These are phyloP conservation scores for Globisporangium uncinulatum DNA, from an alignment of 352 stramenopile genomes.

Conservation along the genomic window DNA sequence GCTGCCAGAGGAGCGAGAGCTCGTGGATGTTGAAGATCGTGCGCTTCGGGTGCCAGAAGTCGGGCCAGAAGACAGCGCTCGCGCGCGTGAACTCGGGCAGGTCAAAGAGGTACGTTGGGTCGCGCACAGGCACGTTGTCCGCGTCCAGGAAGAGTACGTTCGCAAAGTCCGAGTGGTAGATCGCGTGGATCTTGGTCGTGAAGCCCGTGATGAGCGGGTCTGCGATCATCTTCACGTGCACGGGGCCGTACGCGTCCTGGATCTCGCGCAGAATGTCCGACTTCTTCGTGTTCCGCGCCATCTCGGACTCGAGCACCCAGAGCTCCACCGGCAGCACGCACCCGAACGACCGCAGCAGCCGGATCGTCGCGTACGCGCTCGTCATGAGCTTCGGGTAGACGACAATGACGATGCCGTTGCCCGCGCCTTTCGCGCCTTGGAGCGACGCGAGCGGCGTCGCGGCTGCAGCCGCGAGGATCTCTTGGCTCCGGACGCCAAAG, in stretches of 20 bases:
- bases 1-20: slow-evolving; percentile 53
- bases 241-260: slow-evolving; percentile 23
- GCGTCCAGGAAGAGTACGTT: slow-evolving; percentile 73
- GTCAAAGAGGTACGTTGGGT: slow-evolving; percentile 65
- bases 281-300: slow-evolving; percentile 25
- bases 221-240: slow-evolving; percentile 44
- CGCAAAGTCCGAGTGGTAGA: slow-evolving; percentile 58
- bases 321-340: slow-evolving; percentile 69
- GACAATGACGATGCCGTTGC: slow-evolving; percentile 61
- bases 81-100: slow-evolving; percentile 30
- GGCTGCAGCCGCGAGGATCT: slow-evolving; percentile 22
- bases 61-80: slow-evolving; percentile 69
- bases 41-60: slow-evolving; percentile 68
- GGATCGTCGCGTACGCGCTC: slow-evolving; percentile 60
- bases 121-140: slow-evolving; percentile 55
- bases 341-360: slow-evolving; percentile 31
- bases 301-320: slow-evolving; percentile 49
- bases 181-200: slow-evolving; percentile 63
- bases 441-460: slow-evolving; percentile 14
- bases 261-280: slow-evolving; percentile 23
- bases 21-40: slow-evolving; percentile 70
- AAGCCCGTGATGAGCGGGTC: slow-evolving; percentile 42
- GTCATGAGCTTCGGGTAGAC: slow-evolving; percentile 69
- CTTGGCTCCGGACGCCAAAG: slow-evolving; percentile 34
- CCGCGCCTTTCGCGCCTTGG: slow-evolving; percentile 21